These are phyloP conservation scores for Barnettozyma wickerhamii DNA, from an alignment of 805 yeast species.

Conservation along the genomic window DNA sequence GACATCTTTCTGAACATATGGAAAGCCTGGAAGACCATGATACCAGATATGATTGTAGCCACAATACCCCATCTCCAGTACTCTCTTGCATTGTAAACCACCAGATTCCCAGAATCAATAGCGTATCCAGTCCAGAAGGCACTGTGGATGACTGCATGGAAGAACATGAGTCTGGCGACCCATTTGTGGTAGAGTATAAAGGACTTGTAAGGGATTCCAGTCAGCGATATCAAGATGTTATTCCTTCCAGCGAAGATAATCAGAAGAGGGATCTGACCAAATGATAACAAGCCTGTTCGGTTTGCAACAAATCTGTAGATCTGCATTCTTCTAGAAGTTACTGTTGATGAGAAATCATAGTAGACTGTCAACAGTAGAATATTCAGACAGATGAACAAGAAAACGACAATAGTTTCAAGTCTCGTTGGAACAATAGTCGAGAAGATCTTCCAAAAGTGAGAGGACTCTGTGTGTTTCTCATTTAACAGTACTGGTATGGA, in stretches of 20 bases:
- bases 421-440: slow-evolving; percentile 22
- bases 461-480: slow-evolving; percentile 14
- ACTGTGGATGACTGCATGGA: slow-evolving; percentile 20
- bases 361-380: slow-evolving; percentile 12
- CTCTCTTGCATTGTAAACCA: slow-evolving; percentile 3
- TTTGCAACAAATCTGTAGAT: slow-evolving; percentile 12
- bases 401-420: slow-evolving; percentile 26
- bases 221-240: slow-evolving; percentile 52
- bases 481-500: slow-evolving; percentile 21
- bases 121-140: slow-evolving; percentile 17
- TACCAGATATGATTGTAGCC: slow-evolving; percentile 39
- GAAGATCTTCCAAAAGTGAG: slow-evolving; percentile 1
- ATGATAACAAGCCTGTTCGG: slow-evolving; percentile 24
- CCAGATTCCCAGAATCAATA: slow-evolving; percentile 3
- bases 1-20: slow-evolving; percentile 44
- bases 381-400: slow-evolving; percentile 30
- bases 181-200: slow-evolving; percentile 67
- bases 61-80: slow-evolving; percentile 36
- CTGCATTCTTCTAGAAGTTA: neutral
- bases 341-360: slow-evolving; percentile 6
- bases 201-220: slow-evolving; percentile 61
- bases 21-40: slow-evolving; percentile 45
- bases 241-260: slow-evolving; percentile 68
- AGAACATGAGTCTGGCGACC: slow-evolving; percentile 41
- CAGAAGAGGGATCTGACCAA: slow-evolving; percentile 45